Base-by-base conservation (phyloP, 2,329 filamentous ascomycete genomes). In the Penicillium concentricum region DNA sequence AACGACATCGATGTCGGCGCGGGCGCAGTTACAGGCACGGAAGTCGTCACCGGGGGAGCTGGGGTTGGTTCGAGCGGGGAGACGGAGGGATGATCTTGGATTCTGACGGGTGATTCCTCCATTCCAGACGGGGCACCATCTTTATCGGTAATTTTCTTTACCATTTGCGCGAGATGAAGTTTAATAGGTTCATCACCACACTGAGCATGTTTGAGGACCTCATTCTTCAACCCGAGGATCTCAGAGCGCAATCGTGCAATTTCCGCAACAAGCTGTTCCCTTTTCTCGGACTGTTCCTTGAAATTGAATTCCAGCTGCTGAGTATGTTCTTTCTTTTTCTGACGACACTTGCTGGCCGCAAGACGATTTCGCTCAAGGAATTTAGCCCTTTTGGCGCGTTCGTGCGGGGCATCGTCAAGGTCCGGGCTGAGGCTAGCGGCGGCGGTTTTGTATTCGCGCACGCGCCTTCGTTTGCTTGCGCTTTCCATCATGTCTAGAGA, bases 281-380 rank as follows among this genome's bases (percentile, higher is more conserved):
- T 74, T 50, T 70, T 70, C 24, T 71, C 65, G 5, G 72, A 73
- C 18, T 74, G 68, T 42, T 74, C 69, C 26, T 73, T 71, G 57
- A 66, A 75, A 3, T 63, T 65, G 12, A 55, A 71, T 61, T 85
- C 82, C 15, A 85, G 77, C 37, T 75, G 67, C 54, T 79, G 74
- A 35, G 79, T 81, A 64, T 82, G 82, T 58, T 82, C 80, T 70
- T 85, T 85, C 72, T 85, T 85, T 75, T 85, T 85, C 64, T 82
- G 79, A n/a, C 83, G 80, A 68, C 83, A 86, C 62, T 85, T 86
- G 67, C 81, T 82, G 5, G 83, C 83, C 2, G 83, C 83, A 1
- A 84, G 70, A 2, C 83, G 79, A 63, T 86, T 86, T 62, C 84
- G 81, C 67, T 85, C 82, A 20, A 85, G 78, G 66, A 82, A 82